phyloP scores from a whole-genome alignment of 306 rosid genomes.

The Argentina anserina region DNA sequence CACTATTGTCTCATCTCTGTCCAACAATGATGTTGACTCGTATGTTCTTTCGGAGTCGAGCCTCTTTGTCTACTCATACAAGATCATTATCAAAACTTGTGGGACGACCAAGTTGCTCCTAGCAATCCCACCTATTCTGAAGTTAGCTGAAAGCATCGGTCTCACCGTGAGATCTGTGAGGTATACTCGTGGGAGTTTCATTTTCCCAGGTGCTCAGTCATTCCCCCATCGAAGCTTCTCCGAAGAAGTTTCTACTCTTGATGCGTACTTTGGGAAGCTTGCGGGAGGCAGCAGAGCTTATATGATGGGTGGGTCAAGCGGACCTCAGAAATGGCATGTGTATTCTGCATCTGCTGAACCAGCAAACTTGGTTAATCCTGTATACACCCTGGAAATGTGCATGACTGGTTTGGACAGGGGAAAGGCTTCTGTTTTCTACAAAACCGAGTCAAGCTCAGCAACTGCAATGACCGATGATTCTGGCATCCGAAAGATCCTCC shows the following conservation, averaged over 20 bases:
- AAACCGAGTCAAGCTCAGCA: conserved; percentile 38
- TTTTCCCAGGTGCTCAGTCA: conserved; percentile 61
- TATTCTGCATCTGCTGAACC: conserved; percentile 51
- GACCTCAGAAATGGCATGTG: conserved; percentile 58
- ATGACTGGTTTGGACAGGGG: conserved; percentile 60
- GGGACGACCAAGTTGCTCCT: conserved; percentile 65
- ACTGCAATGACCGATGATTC: conserved; percentile 51
- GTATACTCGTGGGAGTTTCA: conserved; percentile 62
- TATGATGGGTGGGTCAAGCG: conserved; percentile 44
- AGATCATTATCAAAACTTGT: conserved; percentile 65
- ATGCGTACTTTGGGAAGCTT: conserved; percentile 51
- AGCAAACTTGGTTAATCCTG: conserved; percentile 15
- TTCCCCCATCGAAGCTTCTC: conserved; percentile 60
- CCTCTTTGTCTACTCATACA: conserved; percentile 52
- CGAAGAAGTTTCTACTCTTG: conserved; percentile 52
- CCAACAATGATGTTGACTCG: conserved; percentile 52
- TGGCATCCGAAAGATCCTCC: conserved; percentile 63
- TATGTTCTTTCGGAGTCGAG: conserved; percentile 74
- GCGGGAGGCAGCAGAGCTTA: conserved; percentile 51
- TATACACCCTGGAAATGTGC: conserved; percentile 63
- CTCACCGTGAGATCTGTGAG: conserved; percentile 47
- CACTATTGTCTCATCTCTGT: conserved; percentile 58
- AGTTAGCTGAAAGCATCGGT: conserved; percentile 41
- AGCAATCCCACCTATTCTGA: conserved; percentile 52
- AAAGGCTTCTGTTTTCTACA: conserved; percentile 50